Base-by-base conservation (phyloP, 306 rosid species). In the Herpetospermum pedunculosum region DNA sequence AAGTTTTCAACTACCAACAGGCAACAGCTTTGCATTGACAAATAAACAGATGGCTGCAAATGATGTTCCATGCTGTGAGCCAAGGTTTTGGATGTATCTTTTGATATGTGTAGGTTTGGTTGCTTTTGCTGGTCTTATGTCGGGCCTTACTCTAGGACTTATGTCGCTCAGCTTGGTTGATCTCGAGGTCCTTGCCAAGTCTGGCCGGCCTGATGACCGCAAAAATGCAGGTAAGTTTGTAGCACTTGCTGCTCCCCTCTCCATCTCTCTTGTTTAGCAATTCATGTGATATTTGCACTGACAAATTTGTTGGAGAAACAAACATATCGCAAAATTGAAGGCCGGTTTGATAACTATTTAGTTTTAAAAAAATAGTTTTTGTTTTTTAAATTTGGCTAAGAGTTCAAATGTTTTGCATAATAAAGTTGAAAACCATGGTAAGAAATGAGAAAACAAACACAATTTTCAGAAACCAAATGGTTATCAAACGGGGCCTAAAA, bases 71-170 rank as follows among this genome's bases (percentile, higher is more conserved):
- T 90, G 92, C 77, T 87, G 91, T 76, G 81, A 68, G 12, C 35
- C 49, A 8, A 28, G 57, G 15, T 90, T 88, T 52, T 92, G 98
- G 98, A 12, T 80, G 38, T 86, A 74, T 73, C 26, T 88, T 9
- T 9, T 62, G 26, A 8, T 76, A 34, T 77, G 77, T 79, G 34
- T 90, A 29, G 78, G 55, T 62, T 81, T 90, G 70, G 87, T 85
- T 78, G 19, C 75, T 72, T 72, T 89, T 28, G 90, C 96, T 72
- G 92, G 90, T 21, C 70, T 89, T 15, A 73, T 88, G 57, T 92
- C 96, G 4, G 92, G 96, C 78, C 81, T 92, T 68, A 89, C 96
- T 26, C 68, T 92, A 35, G 98, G 96, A 57, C 82, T 92, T 46
- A 59, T 90, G 79, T 90, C 96, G 12, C 85, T 86, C 75, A 86